A percentile compares a stretch with the other conserved stretches of the same genome.
Evolutionary conservation across 2,329 filamentous ascomycete species (phyloP).

Genomic region (Colletotrichum incanum): DNA sequence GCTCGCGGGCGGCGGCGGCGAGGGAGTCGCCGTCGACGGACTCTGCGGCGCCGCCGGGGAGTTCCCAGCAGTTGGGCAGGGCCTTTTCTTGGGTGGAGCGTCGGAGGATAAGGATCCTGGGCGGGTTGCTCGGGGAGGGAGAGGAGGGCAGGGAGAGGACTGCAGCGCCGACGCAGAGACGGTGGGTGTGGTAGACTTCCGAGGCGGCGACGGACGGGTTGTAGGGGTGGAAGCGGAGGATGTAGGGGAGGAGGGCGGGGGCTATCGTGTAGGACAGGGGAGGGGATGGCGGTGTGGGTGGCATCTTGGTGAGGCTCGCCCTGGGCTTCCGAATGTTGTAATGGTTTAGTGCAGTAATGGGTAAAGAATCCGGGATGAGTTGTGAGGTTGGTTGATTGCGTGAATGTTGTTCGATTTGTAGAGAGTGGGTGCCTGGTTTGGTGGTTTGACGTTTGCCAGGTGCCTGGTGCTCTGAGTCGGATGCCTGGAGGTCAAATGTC

Average conservation of each 20-base stretch:
- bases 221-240: slow-evolving; percentile 35
- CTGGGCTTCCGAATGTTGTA: background rate
- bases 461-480: slow-evolving; percentile 6
- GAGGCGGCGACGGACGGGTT: background rate
- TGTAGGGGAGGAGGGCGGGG: slow-evolving; percentile 24
- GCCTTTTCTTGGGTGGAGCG: slow-evolving; percentile 56
- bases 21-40: slow-evolving; percentile 61
- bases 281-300: slow-evolving; percentile 33
- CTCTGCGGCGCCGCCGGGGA: slow-evolving; percentile 61
- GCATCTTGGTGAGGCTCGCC: slow-evolving; percentile 32
- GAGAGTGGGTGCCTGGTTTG: slow-evolving; percentile 3
- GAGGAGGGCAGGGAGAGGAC: slow-evolving; percentile 22
- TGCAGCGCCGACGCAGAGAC: slow-evolving; percentile 40
- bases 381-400: background rate
- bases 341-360: background rate
- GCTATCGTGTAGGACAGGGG: slow-evolving; percentile 39
- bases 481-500: slow-evolving; percentile 30
- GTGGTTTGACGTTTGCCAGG: background rate
- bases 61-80: slow-evolving; percentile 61
- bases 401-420: background rate
- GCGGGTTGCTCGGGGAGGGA: slow-evolving; percentile 31
- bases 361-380: no score
- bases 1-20: slow-evolving; percentile 62
- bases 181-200: slow-evolving; percentile 14
- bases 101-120: slow-evolving; percentile 58